Conservation (phyloP, 345 rosid genomes). For the Moricandia arvensis region DNA sequence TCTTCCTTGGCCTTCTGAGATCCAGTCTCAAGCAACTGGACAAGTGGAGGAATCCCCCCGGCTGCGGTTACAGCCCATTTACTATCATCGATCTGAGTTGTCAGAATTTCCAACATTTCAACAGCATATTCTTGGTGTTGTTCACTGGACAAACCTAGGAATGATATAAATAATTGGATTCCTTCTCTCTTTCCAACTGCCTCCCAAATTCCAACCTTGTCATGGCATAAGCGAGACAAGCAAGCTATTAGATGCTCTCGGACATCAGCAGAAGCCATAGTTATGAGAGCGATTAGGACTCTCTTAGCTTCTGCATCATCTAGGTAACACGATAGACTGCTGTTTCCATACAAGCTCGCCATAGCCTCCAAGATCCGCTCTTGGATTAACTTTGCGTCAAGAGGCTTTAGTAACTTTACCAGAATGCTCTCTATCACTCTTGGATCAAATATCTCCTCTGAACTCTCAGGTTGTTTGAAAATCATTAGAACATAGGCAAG, state of each 20-base stretch:
- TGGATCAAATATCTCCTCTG: slow-evolving; percentile 34
- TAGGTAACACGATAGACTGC: slow-evolving; percentile 50
- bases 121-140: slow-evolving; percentile 89
- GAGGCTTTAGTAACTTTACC: slow-evolving; percentile 64
- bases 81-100: slow-evolving; percentile 82
- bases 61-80: slow-evolving; percentile 98
- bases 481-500: slow-evolving; percentile 84
- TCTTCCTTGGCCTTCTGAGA: slow-evolving; percentile 80
- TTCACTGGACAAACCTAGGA: slow-evolving; percentile 82
- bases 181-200: slow-evolving; percentile 85
- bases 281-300: slow-evolving; percentile 74
- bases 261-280: slow-evolving; percentile 64
- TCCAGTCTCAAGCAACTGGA: slow-evolving; percentile 77
- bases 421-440: slow-evolving; percentile 52
- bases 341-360: slow-evolving; percentile 83
- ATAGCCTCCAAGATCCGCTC: slow-evolving; percentile 89
- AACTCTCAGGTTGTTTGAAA: slow-evolving; percentile 41
- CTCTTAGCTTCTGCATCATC: slow-evolving; percentile 76
- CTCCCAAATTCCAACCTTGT: slow-evolving; percentile 64
- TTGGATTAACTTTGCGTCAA: slow-evolving; percentile 60
- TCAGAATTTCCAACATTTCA: slow-evolving; percentile 63
- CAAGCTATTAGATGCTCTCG: slow-evolving; percentile 64
- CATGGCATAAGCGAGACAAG: slow-evolving; percentile 57
- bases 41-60: slow-evolving; percentile 95
- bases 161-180: slow-evolving; percentile 70